Evolutionary conservation across 2,329 filamentous ascomycete genomes (phyloP).

Genomic region (Cercospora berteroae): DNA sequence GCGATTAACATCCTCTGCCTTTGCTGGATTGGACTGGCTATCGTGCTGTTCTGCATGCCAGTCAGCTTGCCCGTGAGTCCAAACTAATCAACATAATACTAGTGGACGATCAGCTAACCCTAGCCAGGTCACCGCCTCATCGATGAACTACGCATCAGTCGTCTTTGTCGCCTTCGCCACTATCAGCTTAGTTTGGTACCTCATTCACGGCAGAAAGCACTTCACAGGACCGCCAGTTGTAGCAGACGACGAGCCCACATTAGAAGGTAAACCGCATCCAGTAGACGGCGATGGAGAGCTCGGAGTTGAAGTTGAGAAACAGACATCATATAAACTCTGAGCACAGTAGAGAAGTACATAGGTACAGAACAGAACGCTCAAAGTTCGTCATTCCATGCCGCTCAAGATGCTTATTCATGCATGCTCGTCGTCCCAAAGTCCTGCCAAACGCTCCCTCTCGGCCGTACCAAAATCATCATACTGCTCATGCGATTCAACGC

Average conservation of each 20-base stretch:
- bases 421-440: conserved; percentile 10
- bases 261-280: conserved; percentile 28
- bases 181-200: conserved; percentile 38
- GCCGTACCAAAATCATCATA: conserved; percentile 18
- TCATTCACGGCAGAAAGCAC: conserved; percentile 36
- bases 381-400: not conserved
- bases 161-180: conserved; percentile 37
- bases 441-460: conserved; percentile 22
- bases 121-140: conserved; percentile 33
- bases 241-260: conserved; percentile 30
- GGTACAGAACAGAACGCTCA: not conserved
- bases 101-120: conserved; percentile 3
- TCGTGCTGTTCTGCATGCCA: conserved; percentile 75
- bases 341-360: conserved; percentile 7
- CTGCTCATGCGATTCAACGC: not conserved
- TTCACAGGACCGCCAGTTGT: conserved; percentile 39
- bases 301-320: conserved; percentile 16
- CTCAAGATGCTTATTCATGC: not conserved
- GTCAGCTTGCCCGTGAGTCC: conserved; percentile 41
- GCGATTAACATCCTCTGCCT: conserved; percentile 66
- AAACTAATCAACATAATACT: conserved; percentile 11
- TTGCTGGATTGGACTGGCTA: conserved; percentile 67
- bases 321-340: conserved; percentile 10
- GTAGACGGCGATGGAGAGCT: conserved; percentile 29
- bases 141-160: conserved; percentile 44